Evolutionary conservation across 306 rosid species (phyloP).

Genomic region (Comarum palustre): DNA sequence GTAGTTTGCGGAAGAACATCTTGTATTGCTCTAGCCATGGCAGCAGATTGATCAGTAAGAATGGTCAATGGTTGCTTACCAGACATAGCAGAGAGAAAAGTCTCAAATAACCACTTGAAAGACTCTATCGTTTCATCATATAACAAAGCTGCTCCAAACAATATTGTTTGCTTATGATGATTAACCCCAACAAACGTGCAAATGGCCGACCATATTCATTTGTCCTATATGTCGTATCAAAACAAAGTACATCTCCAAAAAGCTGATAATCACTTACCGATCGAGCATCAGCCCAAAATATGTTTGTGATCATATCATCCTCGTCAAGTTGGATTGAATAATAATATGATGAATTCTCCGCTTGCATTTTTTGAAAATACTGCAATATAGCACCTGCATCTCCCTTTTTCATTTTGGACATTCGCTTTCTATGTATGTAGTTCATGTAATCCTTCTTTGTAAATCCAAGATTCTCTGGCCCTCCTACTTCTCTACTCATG

Average conservation of each 20-base stretch:
- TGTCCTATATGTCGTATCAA: neutral
- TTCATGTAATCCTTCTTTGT: neutral
- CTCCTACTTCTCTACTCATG: slow-evolving; percentile 8
- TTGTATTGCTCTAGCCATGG: neutral
- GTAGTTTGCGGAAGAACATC: neutral
- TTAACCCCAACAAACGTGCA: neutral
- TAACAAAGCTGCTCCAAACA: slow-evolving; percentile 1
- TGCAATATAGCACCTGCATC: too few species aligned
- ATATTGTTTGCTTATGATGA: slow-evolving; percentile 1
- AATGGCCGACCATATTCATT: neutral
- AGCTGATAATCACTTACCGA: neutral
- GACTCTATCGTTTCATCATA: neutral
- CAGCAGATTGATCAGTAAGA: slow-evolving; percentile 5
- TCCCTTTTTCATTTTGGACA: neutral
- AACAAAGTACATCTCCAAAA: slow-evolving; percentile 12
- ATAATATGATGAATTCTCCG: too few species aligned
- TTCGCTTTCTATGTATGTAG: neutral
- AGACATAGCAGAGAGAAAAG: neutral
- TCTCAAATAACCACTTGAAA: slow-evolving; percentile 13
- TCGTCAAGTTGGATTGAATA: slow-evolving; percentile 1
- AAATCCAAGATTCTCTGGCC: slow-evolving; percentile 4
- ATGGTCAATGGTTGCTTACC: neutral
- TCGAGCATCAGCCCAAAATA: slow-evolving; percentile 8
- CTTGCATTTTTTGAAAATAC: too few species aligned
- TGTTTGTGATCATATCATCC: neutral